Base-by-base conservation (phyloP, 169 alveolate species). In the Eimeria maxima region DNA sequence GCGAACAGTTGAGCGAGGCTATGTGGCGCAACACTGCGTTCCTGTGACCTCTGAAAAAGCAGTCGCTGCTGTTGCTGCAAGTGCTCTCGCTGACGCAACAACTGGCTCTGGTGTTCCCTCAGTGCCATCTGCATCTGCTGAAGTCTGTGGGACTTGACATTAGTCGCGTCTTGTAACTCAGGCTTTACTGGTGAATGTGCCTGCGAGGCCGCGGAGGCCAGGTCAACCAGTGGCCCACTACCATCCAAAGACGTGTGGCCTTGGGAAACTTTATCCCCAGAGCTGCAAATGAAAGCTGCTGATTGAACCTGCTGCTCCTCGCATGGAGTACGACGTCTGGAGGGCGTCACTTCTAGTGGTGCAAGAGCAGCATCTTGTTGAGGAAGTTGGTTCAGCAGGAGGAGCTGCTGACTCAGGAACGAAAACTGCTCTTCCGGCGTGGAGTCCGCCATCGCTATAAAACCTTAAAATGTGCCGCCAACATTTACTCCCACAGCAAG, bases 351-450 rank as follows among this genome's bases (percentile, higher is more conserved):
- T 16, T 83, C 91, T 20, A 83, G 20, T n/a, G 74, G 14, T 18
- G 11, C 11, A 7, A 7, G 38, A 20, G 57, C 55, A 16, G 53
- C 53, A 57, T 83, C 91, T 33, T 83, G 76, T 45, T 53, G 73
- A 20, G 76, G 55, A 83, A 83, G 38, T n/a, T 83, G 76, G 74
- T 83, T 29, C 76, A 83, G 91, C 91, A 83, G 91, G 29, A 83
- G 91, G 16, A 83, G 91, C 91, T 83, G 91, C 73, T 83, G 91
- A 57, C 91, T 83, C 22, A 83, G 45, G 55, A 83, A 33, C 18
- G 93, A 87, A 63, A 87, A 87, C 60, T 63, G 81, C 81, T 87
- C 83, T 24, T 63, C 65, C 81, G 81, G 93, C 93, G 93, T 87
- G 50, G 50, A 87, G 20, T 63, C 93, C 81, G 93, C 93, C 93